Conservation (phyloP, 129 eudicot species). For the Helianthus tuberosus region DNA sequence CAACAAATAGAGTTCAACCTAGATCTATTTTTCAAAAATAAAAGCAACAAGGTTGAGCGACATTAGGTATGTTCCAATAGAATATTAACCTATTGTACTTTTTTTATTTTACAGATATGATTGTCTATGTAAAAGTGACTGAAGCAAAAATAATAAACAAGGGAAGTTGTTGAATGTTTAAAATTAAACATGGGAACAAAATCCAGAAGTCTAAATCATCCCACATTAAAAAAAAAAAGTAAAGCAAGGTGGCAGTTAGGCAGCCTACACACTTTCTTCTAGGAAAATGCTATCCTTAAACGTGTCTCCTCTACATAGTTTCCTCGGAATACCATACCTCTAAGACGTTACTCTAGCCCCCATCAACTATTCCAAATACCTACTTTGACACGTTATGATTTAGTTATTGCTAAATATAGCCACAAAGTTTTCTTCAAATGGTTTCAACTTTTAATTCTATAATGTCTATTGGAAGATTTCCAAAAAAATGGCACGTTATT, state of each 20-base stretch:
- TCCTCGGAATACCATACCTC: constrained; percentile 7
- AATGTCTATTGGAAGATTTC: background rate
- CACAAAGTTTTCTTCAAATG: background rate
- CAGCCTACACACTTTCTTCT: constrained; percentile 7
- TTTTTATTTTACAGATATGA: no score
- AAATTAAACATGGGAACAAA: constrained; percentile 23
- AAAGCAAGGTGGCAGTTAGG: constrained; percentile 12
- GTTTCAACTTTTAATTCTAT: background rate
- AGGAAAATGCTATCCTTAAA: constrained; percentile 22
- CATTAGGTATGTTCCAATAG: no score
- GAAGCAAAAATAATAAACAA: background rate
- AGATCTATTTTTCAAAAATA: no score
- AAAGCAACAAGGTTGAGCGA: no score
- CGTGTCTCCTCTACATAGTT: background rate
- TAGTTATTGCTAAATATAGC: background rate
- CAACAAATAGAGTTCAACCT: no score
- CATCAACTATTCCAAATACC: constrained; percentile 4
- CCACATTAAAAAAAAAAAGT: constrained; percentile 7
- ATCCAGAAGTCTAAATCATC: constrained; percentile 18
- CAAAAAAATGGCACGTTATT: no score
- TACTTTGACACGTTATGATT: constrained; percentile 20
- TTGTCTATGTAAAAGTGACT: background rate
- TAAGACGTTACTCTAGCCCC: background rate
- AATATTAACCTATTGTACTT: no score
- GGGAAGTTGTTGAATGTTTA: constrained; percentile 22